Evolutionary conservation across 805 yeast species (phyloP), one percentile per base, ranked within the genome.

Genomic region (Debaryomyces hansenii): DNA sequence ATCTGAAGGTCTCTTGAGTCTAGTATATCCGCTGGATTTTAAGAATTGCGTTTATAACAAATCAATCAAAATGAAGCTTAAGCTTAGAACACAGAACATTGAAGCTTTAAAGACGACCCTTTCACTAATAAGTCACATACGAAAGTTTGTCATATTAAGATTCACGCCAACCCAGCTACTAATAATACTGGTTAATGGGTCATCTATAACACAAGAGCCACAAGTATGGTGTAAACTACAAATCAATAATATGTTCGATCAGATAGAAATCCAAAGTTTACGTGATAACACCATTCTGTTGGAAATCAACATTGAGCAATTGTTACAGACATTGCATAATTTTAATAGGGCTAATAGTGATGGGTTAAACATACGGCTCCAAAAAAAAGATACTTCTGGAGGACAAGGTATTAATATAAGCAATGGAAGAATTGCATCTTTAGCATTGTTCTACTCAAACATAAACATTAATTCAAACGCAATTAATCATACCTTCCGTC

Each of bases 201-300:
- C 77, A 1, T 70, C 78, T 7, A 53, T 74, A 21, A 69, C 74
- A 37, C 67, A 59, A 33, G 85, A 83, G 47, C 88, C 90, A 2
- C 88, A 83, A 50, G 79, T 82, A 2, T 85, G 90, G 89, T 77
- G 85, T 52, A 79, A 78, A 48, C 56, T 85, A 11, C 68, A 74
- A 14, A 70, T 67, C 59, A 44, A 57, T 2, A 64, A 71, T 11
- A 58, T 82, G 33, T 78, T 84, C 68, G 71, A 70, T 52, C 64
- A 70, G 36, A 72, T 78, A 35, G 82, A 79, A 49, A 72, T 82
- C 29, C 75, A 70, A 42, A 78, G 85, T 38, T 54, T 74, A 1
- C 65, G 83, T 20, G 79, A 80, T 31, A 77, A 83, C 55, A 69
- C 74, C 15, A 77, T 86, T 16, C 73, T 77, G 47, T 61, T 86